These are phyloP conservation scores for Alternaria sp. DNA, from an alignment of 2,329 filamentous ascomycete species.

Conservation along the genomic window DNA sequence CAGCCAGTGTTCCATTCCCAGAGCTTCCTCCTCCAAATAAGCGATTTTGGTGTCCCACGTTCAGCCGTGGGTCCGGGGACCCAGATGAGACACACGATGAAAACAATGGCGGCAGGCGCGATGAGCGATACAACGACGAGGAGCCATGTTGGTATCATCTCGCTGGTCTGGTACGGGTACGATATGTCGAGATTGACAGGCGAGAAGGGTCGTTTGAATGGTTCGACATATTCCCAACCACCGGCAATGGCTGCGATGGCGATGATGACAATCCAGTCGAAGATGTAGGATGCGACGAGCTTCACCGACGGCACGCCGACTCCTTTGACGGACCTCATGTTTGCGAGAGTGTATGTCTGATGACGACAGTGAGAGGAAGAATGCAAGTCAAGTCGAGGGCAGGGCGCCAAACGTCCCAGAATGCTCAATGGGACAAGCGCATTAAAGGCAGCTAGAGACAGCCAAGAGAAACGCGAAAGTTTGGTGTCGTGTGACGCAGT, in stretches of 20 bases:
- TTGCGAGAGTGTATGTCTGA: constrained; percentile 11
- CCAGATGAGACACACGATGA: constrained; percentile 71
- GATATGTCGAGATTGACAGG: constrained; percentile 79
- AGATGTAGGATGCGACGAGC: constrained; percentile 70
- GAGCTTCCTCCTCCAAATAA: constrained; percentile 81
- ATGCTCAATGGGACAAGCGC: constrained; percentile 23
- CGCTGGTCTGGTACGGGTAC: constrained; percentile 73
- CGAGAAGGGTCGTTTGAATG: constrained; percentile 75
- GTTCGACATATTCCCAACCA: constrained; percentile 66
- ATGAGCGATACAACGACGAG: constrained; percentile 70
- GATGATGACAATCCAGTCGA: constrained; percentile 77
- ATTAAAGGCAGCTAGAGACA: constrained; percentile 9
- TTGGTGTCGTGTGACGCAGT: not conserved
- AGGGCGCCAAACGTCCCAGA: constrained; percentile 8
- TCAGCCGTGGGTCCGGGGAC: constrained; percentile 76
- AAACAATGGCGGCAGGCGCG: constrained; percentile 72
- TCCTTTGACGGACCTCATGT: constrained; percentile 37
- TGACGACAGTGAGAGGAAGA: constrained; percentile 4
- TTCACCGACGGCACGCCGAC: constrained; percentile 55
- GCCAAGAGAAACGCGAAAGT: constrained; percentile 11
- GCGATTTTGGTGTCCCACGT: constrained; percentile 66
- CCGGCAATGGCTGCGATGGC: constrained; percentile 67
- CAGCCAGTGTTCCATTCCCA: constrained; percentile 91
- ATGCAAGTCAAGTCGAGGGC: not conserved
- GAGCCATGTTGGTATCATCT: constrained; percentile 74